Base-by-base conservation (phyloP, 805 yeast genomes). In the Candida ulmi region DNA sequence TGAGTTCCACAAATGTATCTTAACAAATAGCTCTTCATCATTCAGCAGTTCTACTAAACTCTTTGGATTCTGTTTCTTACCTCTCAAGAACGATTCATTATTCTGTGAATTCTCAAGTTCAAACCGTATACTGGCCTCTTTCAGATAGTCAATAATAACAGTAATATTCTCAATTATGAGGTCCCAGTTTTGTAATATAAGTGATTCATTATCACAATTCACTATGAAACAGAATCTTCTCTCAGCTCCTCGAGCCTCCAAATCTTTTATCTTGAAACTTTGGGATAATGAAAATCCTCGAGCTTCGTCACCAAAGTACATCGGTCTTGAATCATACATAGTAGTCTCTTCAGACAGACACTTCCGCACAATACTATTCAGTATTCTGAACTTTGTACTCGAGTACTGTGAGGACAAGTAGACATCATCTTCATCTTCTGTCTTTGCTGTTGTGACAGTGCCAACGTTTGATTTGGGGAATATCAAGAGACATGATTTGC, bases 161-260 rank as follows among this genome's bases (percentile, higher is more conserved):
- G 55, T 51, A 15, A 73, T 52, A 24, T 66, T 76, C 9, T 62
- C 54, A 13, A 63, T 56, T 2, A 80, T 66, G 33, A 70, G 55
- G 29, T 74, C 70, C 80, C 85, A 82, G 44, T 74, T 69, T 24
- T 65, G 58, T n/a, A 80, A 57, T 13, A 83, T 55, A 13, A 61
- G 68, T n/a, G 62, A 51, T 43, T 75, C 85, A 17, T 69, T 62
- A 48, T 79, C 83, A 11, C 74, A 63, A 2, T 79, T 69, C 12
- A 81, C 76, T 41, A 81, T 68, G 16, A 80, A 55, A 1, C 82
- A 68, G 48, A 81, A 83, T 38, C 83, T 71, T 42, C 91, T 63
- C 54, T 83, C 88, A 1, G 83, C 76, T 2, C 91, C 91, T 40
- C 91, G 65, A 0, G 91, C 88, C 35, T 76, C 74, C 11, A 68